Percentiles rank a stretch among this genome's conserved stretches.
Evolutionary conservation across 345 rosid genomes (phyloP).

Genomic region (Eucalyptus pauciflora): DNA sequence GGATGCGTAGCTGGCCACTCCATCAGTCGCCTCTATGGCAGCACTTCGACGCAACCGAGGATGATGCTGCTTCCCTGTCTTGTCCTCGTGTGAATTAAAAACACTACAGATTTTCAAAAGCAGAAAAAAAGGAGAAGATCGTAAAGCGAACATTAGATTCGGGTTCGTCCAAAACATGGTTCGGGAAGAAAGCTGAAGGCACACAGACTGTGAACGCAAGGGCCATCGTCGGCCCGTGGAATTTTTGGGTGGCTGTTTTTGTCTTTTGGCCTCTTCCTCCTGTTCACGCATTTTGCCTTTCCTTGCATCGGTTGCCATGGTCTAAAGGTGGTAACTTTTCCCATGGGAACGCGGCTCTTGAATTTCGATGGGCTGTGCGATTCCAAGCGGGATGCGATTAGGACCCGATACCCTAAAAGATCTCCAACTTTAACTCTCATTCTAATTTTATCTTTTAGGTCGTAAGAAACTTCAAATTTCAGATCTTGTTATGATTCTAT

Average conservation of each 20-base stretch:
- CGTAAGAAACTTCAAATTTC: accelerated
- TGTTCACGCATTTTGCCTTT: background rate
- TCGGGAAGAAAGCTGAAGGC: background rate
- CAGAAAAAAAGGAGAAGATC: background rate
- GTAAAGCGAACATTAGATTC: background rate
- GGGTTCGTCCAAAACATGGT: background rate
- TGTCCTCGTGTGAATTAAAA: too few species aligned
- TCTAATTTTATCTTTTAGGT: too few species aligned
- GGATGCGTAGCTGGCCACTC: too few species aligned
- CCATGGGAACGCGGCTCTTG: background rate
- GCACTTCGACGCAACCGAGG: too few species aligned
- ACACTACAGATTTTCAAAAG: background rate
- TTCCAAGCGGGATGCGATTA: background rate
- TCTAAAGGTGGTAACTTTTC: background rate
- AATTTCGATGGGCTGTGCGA: background rate
- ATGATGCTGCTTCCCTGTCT: too few species aligned
- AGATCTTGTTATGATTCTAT: accelerated
- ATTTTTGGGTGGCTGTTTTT: too few species aligned
- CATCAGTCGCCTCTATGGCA: too few species aligned
- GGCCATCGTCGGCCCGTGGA: background rate
- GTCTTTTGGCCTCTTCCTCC: background rate
- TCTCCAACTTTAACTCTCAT: too few species aligned
- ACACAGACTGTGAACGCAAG: background rate
- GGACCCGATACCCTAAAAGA: too few species aligned
- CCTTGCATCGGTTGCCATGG: background rate